Conservation (phyloP, 1,284 basidiomycete genomes). For the Boletus mariae region DNA sequence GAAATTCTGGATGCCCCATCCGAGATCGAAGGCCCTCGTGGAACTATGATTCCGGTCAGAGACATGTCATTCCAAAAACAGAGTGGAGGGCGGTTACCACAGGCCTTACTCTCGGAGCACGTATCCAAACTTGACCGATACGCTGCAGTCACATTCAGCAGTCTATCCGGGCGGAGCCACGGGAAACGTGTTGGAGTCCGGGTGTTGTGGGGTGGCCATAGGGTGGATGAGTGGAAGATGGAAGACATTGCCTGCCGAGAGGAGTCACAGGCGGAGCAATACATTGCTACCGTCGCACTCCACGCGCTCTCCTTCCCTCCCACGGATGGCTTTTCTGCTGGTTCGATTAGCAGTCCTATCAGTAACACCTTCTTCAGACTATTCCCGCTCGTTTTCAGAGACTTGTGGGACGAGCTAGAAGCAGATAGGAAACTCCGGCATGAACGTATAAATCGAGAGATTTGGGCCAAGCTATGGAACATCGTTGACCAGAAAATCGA, state of each 20-base stretch:
- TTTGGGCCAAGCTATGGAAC: conserved; percentile 68
- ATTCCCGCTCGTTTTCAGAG: conserved; percentile 81
- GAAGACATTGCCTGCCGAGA: conserved; percentile 81
- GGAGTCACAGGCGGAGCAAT: conserved; percentile 83
- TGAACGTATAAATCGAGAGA: conserved; percentile 61
- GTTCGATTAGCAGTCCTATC: conserved; percentile 39
- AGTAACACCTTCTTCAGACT: conserved; percentile 62
- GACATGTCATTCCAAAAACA: conserved; percentile 82
- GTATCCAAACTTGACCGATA: conserved; percentile 69
- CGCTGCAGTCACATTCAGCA: conserved; percentile 67
- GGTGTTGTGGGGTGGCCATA: conserved; percentile 69
- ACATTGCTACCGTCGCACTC: conserved; percentile 83
- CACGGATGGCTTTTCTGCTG: conserved; percentile 59
- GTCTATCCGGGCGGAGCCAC: conserved; percentile 64
- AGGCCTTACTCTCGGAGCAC: conserved; percentile 61
- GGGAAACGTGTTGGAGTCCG: conserved; percentile 69
- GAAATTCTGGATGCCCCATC: conserved; percentile 72
- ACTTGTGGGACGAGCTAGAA: conserved; percentile 94
- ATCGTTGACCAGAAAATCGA: conserved; percentile 60
- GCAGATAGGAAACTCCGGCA: conserved; percentile 56
- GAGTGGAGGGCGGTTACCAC: conserved; percentile 74
- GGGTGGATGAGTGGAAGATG: conserved; percentile 76
- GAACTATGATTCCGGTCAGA: conserved; percentile 59
- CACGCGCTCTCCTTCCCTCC: conserved; percentile 67
- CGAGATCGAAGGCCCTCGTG: conserved; percentile 48